Conservation (phyloP, 495 filamentous ascomycete genomes). For the Rostrohypoxylon terebratum region DNA sequence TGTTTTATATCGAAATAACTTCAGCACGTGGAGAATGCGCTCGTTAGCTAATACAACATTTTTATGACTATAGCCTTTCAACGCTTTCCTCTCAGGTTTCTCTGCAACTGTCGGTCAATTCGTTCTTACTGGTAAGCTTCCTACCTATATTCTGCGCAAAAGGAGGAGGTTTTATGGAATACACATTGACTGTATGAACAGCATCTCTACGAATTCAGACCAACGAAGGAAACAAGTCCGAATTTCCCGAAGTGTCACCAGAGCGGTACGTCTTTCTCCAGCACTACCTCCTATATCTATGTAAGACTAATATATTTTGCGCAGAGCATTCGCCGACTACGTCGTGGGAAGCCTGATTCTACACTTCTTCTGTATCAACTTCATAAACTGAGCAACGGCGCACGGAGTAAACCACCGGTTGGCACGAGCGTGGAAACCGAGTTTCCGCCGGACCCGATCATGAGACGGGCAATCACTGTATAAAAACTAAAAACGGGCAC, state of each 20-base stretch:
- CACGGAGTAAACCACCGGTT: not conserved
- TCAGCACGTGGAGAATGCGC: not conserved
- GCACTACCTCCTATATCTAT: not conserved
- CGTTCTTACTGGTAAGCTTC: slow-evolving; percentile 81
- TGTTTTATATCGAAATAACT: not conserved
- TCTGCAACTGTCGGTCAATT: slow-evolving; percentile 96
- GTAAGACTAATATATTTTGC: slow-evolving; percentile 10
- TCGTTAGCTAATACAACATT: slow-evolving; percentile 26
- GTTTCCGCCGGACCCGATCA: not conserved
- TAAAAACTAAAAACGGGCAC: slow-evolving; percentile 23
- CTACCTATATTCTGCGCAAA: not conserved
- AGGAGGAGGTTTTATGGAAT: not conserved
- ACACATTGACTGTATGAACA: slow-evolving; percentile 46
- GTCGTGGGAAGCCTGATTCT: slow-evolving; percentile 93
- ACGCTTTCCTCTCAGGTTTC: slow-evolving; percentile 97
- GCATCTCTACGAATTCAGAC: slow-evolving; percentile 91
- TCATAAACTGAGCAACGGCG: slow-evolving; percentile 79
- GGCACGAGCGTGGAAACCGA: not conserved
- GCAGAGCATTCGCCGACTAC: slow-evolving; percentile 95
- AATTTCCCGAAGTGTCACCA: slow-evolving; percentile 74
- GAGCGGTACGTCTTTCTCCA: slow-evolving; percentile 67
- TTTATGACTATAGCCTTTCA: slow-evolving; percentile 81
- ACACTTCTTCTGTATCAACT: slow-evolving; percentile 99
- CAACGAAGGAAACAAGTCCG: slow-evolving; percentile 76
- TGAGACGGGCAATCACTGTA: slow-evolving; percentile 12